Evolutionary conservation across 2,329 filamentous ascomycete genomes (phyloP).

Genomic region (Ceratocystiopsis brevicomis): DNA sequence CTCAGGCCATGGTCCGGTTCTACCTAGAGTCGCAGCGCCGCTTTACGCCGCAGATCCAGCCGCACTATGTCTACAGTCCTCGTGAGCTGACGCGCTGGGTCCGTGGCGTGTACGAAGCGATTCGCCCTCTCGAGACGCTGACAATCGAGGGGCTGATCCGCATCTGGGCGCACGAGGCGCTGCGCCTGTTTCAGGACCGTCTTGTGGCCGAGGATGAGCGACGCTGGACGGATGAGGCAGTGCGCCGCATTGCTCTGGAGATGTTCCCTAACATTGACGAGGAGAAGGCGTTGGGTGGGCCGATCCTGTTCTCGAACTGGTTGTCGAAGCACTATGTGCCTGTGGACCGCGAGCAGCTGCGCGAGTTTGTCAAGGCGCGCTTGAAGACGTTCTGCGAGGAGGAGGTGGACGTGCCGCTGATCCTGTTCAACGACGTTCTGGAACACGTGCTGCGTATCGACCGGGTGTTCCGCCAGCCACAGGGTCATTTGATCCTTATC

Average conservation of each 20-base stretch:
- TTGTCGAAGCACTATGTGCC: slow-evolving; percentile 96
- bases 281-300: slow-evolving; percentile 68
- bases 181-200: slow-evolving; percentile 92
- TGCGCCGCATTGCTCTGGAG: slow-evolving; percentile 70
- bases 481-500: slow-evolving; percentile 94
- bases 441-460: slow-evolving; percentile 97
- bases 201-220: slow-evolving; percentile 87
- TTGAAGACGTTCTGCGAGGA: slow-evolving; percentile 98
- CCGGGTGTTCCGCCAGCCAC: slow-evolving; percentile 92
- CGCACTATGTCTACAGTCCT: slow-evolving; percentile 97
- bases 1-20: slow-evolving; percentile 92
- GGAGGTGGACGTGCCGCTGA: slow-evolving; percentile 93
- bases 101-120: slow-evolving; percentile 90
- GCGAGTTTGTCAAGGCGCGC: slow-evolving; percentile 93
- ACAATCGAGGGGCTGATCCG: slow-evolving; percentile 80
- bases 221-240: slow-evolving; percentile 81
- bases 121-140: slow-evolving; percentile 74
- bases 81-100: slow-evolving; percentile 97
- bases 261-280: slow-evolving; percentile 94
- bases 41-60: slow-evolving; percentile 92
- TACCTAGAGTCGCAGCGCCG: slow-evolving; percentile 86
- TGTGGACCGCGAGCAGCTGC: slow-evolving; percentile 82
- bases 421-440: slow-evolving; percentile 97
- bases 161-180: slow-evolving; percentile 95
- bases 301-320: slow-evolving; percentile 98